Conservation (phyloP, 208 protist species). For the Trypanosoma scelopori region DNA sequence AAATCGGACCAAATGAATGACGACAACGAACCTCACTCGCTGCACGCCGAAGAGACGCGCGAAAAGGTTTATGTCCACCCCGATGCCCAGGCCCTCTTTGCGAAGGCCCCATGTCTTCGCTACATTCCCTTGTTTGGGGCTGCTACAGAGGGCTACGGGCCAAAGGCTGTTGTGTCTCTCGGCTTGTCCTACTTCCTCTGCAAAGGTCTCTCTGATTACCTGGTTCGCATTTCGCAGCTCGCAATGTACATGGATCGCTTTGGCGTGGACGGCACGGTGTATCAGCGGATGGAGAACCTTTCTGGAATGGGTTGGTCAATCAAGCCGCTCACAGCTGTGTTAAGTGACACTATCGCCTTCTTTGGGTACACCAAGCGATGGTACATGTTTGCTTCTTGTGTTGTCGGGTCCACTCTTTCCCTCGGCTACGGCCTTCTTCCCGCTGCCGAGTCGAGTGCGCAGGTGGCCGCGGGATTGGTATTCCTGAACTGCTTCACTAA, state of each 20-base stretch:
- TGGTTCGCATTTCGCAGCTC: constrained; percentile 14
- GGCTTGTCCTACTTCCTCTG: constrained; percentile 33
- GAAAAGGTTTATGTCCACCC: constrained; percentile 44
- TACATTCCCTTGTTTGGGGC: constrained; percentile 31
- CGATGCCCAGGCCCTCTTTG: constrained; percentile 34
- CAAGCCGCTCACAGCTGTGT: constrained; percentile 31
- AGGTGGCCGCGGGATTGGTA: constrained; percentile 22
- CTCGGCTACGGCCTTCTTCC: constrained; percentile 31
- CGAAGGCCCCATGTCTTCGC: constrained; percentile 26
- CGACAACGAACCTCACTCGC: neutral
- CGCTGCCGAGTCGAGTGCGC: constrained; percentile 21
- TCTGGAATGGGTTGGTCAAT: constrained; percentile 36
- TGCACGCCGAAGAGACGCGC: constrained; percentile 13
- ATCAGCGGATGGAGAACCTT: constrained; percentile 34
- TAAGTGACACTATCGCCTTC: constrained; percentile 39
- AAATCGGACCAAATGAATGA: neutral
- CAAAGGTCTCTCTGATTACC: constrained; percentile 35
- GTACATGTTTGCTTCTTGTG: constrained; percentile 30
- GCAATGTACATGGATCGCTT: constrained; percentile 29
- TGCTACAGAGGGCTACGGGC: constrained; percentile 28
- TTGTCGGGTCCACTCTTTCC: constrained; percentile 26
- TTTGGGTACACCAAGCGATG: constrained; percentile 46
- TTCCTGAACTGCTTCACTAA: constrained; percentile 37
- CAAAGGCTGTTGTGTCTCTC: constrained; percentile 27
- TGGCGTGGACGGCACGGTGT: constrained; percentile 22